Evolutionary conservation across 306 rosid genomes (phyloP), one percentile per base, ranked within the genome.

Genomic region (Mimosa pudica): DNA sequence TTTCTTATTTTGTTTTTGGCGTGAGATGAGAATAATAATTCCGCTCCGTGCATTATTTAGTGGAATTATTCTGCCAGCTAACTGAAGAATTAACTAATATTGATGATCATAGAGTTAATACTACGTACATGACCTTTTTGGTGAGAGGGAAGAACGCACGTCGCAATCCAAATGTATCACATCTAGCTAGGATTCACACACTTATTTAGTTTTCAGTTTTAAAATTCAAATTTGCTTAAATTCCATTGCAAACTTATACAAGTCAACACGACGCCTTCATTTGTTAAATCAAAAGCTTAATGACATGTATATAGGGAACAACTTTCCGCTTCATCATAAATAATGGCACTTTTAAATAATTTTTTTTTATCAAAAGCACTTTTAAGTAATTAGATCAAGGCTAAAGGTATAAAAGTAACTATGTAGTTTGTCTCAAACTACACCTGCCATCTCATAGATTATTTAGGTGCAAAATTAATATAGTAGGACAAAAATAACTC

Each of bases 41-140:
- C n/a, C 18, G 24, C 12, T 24, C 8, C 32, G 36, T 70, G 47
- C 67, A 76, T 81, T 33, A 52, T 77, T 24, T 4, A 18, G 42
- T 36, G 14, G 71, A 82, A 47, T 73, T 73, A 82, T 82, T 78
- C 66, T 66, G 79, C 79, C 82, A 77, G 82, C 82, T 45, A 82
- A 54, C 16, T 14, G 35, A 24, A 14, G 44, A 66, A 73, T 61
- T 61, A 60, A 16, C 61, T 82, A 30, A 38, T 61, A 75, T 60
- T 38, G 66, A 16, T 69, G 70, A 16, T 61, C 58, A 42, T 1
- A 38, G 20, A 62, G 79, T 73, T 51, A 57, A 79, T 51, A 46
- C 79, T 74, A 67, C 54, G 79, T 54, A 67, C 46, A 67, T 38
- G 41, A 74, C 42, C 67, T 61, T 74, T 79, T 38, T n/a, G 54